These are phyloP conservation scores for Hypoxylon trugodes DNA, from an alignment of 495 filamentous ascomycete species.

Conservation along the genomic window DNA sequence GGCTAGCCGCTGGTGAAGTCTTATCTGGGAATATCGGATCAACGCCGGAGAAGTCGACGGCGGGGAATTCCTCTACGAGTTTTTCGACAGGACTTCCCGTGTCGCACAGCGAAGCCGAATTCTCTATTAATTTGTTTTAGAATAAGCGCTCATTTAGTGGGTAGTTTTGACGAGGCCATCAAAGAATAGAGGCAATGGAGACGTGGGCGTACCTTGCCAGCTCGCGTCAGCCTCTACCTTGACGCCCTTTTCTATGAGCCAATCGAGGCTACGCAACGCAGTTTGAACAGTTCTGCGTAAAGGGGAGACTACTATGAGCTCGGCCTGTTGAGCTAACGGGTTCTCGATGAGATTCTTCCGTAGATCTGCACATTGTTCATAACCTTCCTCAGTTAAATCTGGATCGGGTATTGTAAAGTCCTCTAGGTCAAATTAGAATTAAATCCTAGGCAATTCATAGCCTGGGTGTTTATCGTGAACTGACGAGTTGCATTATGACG, in stretches of 20 bases:
- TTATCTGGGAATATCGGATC: slow-evolving; percentile 67
- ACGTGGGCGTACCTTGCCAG: slow-evolving; percentile 55
- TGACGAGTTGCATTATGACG: slow-evolving; percentile 60
- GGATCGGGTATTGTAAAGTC: slow-evolving; percentile 64
- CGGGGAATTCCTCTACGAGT: slow-evolving; percentile 58
- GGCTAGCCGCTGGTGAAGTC: slow-evolving; percentile 48
- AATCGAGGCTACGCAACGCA: slow-evolving; percentile 56
- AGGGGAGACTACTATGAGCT: slow-evolving; percentile 65
- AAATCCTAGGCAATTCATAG: background rate
- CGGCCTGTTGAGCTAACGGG: slow-evolving; percentile 58
- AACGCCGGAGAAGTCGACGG: slow-evolving; percentile 60
- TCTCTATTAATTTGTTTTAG: slow-evolving; percentile 53
- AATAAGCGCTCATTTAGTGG: background rate
- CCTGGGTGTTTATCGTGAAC: slow-evolving; percentile 30
- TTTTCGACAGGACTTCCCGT: slow-evolving; percentile 55
- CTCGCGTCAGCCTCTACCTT: slow-evolving; percentile 61
- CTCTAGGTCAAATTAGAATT: slow-evolving; percentile 48
- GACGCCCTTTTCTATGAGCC: slow-evolving; percentile 61
- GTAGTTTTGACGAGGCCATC: background rate
- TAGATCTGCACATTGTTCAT: slow-evolving; percentile 59
- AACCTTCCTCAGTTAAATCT: slow-evolving; percentile 61
- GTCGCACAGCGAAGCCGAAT: slow-evolving; percentile 65
- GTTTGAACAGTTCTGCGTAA: slow-evolving; percentile 69
- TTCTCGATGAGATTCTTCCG: slow-evolving; percentile 54
- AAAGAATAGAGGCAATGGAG: background rate